Percentiles rank a stretch among this genome's conserved stretches.
These are phyloP conservation scores for Acanthamoeba sp. DNA, from an alignment of 208 protist genomes.

Conservation along the genomic window DNA sequence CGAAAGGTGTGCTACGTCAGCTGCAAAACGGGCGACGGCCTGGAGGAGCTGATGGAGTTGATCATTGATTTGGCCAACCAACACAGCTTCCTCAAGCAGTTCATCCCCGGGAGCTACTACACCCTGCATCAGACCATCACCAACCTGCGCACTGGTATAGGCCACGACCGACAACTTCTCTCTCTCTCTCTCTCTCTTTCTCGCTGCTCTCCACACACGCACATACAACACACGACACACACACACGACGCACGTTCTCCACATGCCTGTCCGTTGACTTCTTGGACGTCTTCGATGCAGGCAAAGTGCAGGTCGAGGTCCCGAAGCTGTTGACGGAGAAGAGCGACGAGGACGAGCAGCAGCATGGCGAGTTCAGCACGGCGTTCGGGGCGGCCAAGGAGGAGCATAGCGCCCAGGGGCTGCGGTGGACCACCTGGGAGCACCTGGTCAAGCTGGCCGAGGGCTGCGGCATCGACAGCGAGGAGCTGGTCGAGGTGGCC, in stretches of 20 bases:
- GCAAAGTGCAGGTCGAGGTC: slow-evolving; percentile 8
- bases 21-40: slow-evolving; percentile 62
- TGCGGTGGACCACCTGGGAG: slow-evolving; percentile 4
- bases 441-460: neutral
- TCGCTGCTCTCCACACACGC: neutral
- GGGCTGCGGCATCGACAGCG: slow-evolving; percentile 35
- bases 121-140: neutral
- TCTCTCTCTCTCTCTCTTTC: too few relatives aligned
- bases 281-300: too few relatives aligned
- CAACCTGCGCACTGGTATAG: slow-evolving; percentile 7
- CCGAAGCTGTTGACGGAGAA: neutral
- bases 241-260: too few relatives aligned
- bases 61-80: slow-evolving; percentile 11
- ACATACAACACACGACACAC: neutral
- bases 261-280: too few relatives aligned
- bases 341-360: neutral
- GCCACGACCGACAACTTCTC: too few relatives aligned
- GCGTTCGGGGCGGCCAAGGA: neutral
- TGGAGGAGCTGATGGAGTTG: slow-evolving; percentile 39
- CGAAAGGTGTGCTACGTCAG: slow-evolving; percentile 36
- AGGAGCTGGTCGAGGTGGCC: slow-evolving; percentile 7
- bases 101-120: slow-evolving; percentile 42
- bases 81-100: slow-evolving; percentile 63
- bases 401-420: neutral
- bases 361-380: neutral